These are phyloP conservation scores for Aspergillus sparsus DNA, from an alignment of 495 filamentous ascomycete species.

Conservation along the genomic window DNA sequence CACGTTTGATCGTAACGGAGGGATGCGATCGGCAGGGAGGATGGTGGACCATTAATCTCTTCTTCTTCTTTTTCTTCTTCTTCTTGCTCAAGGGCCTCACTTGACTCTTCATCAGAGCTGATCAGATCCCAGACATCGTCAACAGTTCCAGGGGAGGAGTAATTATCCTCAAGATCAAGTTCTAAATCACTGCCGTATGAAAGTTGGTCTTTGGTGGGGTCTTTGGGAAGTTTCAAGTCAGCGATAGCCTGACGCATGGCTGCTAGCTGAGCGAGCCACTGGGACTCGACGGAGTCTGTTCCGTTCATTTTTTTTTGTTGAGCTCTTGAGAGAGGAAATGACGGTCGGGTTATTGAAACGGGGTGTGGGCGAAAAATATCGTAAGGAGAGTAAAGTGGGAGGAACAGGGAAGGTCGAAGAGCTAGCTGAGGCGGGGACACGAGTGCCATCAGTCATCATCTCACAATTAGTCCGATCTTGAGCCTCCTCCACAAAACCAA, in stretches of 20 bases:
- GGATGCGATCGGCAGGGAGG: conserved; percentile 19
- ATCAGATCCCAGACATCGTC: conserved; percentile 92
- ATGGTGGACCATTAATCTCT: conserved; percentile 30
- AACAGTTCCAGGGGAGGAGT: conserved; percentile 59
- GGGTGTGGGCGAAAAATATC: background rate
- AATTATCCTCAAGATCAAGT: conserved; percentile 61
- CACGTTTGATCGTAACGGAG: conserved; percentile 52
- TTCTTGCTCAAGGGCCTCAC: conserved; percentile 43
- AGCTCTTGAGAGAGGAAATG: background rate
- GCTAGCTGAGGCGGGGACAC: background rate
- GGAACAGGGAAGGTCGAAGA: background rate
- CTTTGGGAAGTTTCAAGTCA: conserved; percentile 60
- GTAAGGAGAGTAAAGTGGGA: background rate
- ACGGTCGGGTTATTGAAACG: background rate
- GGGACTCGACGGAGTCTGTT: conserved; percentile 49
- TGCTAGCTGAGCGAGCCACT: conserved; percentile 71
- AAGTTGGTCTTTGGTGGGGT: conserved; percentile 40
- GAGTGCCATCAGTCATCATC: background rate
- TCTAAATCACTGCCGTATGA: conserved; percentile 59
- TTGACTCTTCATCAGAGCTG: conserved; percentile 67
- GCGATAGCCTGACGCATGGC: conserved; percentile 74
- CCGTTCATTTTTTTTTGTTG: conserved; percentile 36
- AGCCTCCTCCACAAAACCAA: background rate
- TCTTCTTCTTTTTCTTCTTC: conserved; percentile 20
- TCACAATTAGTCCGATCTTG: background rate